Evolutionary conservation across 345 rosid species (phyloP).

Genomic region (Firmiana major): DNA sequence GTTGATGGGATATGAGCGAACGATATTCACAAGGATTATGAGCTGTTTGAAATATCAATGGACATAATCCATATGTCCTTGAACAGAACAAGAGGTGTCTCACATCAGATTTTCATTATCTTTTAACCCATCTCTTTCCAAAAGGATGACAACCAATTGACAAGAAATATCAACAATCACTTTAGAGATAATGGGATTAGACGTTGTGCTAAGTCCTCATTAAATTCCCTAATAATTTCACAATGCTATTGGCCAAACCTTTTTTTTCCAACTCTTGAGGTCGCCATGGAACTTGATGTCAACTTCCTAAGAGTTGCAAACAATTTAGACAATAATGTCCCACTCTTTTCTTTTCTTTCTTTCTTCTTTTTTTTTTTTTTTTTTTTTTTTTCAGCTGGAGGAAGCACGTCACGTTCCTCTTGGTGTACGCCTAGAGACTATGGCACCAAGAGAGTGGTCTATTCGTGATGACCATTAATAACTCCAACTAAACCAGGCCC

Average conservation of each 20-base stretch:
- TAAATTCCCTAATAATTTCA: constrained; percentile 39
- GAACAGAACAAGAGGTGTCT: constrained; percentile 12
- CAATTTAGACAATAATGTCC: constrained; percentile 16
- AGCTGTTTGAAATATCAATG: constrained; percentile 30
- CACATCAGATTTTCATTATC: constrained; percentile 22
- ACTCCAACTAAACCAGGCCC: constrained; percentile 29
- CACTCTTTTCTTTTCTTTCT: not conserved
- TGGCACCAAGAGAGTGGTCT: constrained; percentile 18
- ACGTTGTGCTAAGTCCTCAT: constrained; percentile 43
- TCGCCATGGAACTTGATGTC: constrained; percentile 23
- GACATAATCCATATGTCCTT: constrained; percentile 38
- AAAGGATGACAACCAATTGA: constrained; percentile 50
- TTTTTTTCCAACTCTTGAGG: not conserved
- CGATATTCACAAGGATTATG: constrained; percentile 15
- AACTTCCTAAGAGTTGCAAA: constrained; percentile 21
- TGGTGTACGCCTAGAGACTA: not conserved
- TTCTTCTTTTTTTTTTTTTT: not conserved
- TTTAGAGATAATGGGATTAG: constrained; percentile 44
- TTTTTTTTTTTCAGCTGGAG: not conserved
- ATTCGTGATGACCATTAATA: constrained; percentile 28
- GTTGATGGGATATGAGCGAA: constrained; percentile 27
- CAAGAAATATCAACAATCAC: constrained; percentile 60
- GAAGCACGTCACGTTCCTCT: constrained; percentile 40
- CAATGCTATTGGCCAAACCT: constrained; percentile 17
- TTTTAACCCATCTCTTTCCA: constrained; percentile 24